Base-by-base conservation (phyloP, 139 green algal species). In the Coelastrella sp. region DNA sequence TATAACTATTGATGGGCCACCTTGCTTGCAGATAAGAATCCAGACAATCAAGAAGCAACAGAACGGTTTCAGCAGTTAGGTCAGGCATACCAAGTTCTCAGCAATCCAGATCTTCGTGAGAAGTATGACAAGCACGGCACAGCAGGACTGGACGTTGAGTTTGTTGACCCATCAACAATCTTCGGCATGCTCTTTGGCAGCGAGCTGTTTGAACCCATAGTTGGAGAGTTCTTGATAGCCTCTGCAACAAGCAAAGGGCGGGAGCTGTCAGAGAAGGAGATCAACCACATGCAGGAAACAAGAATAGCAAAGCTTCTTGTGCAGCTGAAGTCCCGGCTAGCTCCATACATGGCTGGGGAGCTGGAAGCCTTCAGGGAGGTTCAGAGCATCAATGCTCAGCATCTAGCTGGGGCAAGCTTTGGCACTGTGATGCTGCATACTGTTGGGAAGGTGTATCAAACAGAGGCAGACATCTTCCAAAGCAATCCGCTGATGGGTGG, bases 11-110 rank as follows among this genome's bases (percentile, higher is more conserved):
- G n/a, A n/a, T n/a, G n/a, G n/a, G n/a, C n/a, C n/a, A n/a, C n/a
- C n/a, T n/a, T n/a, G n/a, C n/a, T 9, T 60, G 53, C 75, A 17
- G 96, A 99, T 88, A 99, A 99, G 89, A 98, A 98, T 86, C 93
- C 92, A 0, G 92, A 87, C 11, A 95, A 98, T 75, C 85, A 88
- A 0, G 71, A 91, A 17, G 96, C 96, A 15, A 94, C 97, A 32
- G 79, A 91, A 8, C 85, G 88, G n/a, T 99, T 99, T 79, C 96
- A 99, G 92, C 81, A 90, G 79, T 84, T 98, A 23, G 93, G 92
- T 0, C 87, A 96, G 73, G 93, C 93, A 8, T 96, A 95, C 78
- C 92, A 95, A 89, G 95, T 98, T 45, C 89, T 98, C 72, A 88
- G 87, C 67, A 94, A 96, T 72, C 84, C 90, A 3, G 88, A 95